Percentiles rank a stretch among this genome's conserved stretches.
phyloP scores from a whole-genome alignment of 805 yeast species.

The Ogataea minuta region DNA sequence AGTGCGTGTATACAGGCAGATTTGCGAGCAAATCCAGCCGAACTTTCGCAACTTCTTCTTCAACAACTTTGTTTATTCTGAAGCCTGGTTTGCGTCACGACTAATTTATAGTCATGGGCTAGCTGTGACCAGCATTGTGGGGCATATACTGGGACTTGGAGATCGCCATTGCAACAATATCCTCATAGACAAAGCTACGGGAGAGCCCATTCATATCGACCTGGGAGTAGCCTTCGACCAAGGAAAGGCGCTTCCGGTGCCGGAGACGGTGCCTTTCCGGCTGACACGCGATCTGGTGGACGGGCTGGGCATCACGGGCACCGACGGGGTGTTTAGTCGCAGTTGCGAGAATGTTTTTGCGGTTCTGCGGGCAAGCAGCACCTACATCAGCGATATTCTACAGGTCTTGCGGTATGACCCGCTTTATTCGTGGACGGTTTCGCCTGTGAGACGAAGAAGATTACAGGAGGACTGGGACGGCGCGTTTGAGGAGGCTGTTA shows the following conservation, averaged over 20 bases:
- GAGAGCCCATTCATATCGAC: slow-evolving; percentile 95
- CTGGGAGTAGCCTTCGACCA: slow-evolving; percentile 96
- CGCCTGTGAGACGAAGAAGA: slow-evolving; percentile 63
- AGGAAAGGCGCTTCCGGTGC: slow-evolving; percentile 78
- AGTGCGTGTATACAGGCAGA: slow-evolving; percentile 42
- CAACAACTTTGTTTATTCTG: slow-evolving; percentile 61
- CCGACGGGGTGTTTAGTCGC: slow-evolving; percentile 69
- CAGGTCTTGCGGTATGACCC: slow-evolving; percentile 93
- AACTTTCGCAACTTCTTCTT: slow-evolving; percentile 69
- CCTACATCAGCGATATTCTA: slow-evolving; percentile 73
- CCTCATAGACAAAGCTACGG: slow-evolving; percentile 71
- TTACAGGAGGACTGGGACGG: slow-evolving; percentile 41
- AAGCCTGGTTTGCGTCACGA: slow-evolving; percentile 70
- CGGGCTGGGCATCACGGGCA: slow-evolving; percentile 89
- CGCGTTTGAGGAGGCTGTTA: slow-evolving; percentile 21
- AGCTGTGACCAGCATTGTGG: slow-evolving; percentile 84
- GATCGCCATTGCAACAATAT: slow-evolving; percentile 94
- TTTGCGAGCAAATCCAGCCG: slow-evolving; percentile 58
- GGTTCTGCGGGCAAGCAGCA: slow-evolving; percentile 62
- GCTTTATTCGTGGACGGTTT: slow-evolving; percentile 83
- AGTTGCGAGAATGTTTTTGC: slow-evolving; percentile 72
- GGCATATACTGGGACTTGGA: slow-evolving; percentile 86
- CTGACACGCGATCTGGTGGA: slow-evolving; percentile 87
- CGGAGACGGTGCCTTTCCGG: slow-evolving; percentile 93
- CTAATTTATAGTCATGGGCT: slow-evolving; percentile 69